Evolutionary conservation across 2,329 filamentous ascomycete species (phyloP).

Genomic region (Arachnopeziza araneosa): DNA sequence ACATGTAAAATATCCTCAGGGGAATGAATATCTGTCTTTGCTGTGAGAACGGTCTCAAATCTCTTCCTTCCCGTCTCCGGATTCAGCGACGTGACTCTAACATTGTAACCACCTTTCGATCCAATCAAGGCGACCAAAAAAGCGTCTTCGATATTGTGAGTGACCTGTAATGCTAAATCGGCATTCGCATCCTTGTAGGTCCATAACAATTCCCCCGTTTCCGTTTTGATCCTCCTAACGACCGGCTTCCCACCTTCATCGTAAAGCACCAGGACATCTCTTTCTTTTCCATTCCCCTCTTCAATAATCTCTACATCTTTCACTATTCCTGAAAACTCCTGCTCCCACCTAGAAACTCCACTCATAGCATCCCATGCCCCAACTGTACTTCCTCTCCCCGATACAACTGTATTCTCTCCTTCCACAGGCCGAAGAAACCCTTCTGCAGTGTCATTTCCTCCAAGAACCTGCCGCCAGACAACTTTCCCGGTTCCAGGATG

Average conservation of each 20-base stretch:
- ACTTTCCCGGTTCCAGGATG: constrained; percentile 81
- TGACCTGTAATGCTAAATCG: constrained; percentile 67
- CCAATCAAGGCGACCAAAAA: constrained; percentile 75
- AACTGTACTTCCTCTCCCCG: constrained; percentile 64
- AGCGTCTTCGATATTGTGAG: constrained; percentile 63
- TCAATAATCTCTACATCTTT: constrained; percentile 73
- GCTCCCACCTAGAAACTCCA: constrained; percentile 73
- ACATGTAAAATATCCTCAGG: constrained; percentile 65
- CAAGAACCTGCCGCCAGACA: constrained; percentile 80
- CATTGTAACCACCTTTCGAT: constrained; percentile 62
- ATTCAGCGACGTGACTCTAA: constrained; percentile 72
- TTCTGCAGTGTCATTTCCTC: constrained; percentile 29
- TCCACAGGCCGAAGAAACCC: constrained; percentile 64
- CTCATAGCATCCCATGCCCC: constrained; percentile 79
- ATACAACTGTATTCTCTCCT: constrained; percentile 70
- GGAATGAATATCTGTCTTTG: constrained; percentile 66
- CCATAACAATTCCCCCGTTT: constrained; percentile 72
- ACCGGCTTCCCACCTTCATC: constrained; percentile 49
- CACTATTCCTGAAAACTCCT: constrained; percentile 51
- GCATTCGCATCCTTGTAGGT: constrained; percentile 64
- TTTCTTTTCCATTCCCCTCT: constrained; percentile 42
- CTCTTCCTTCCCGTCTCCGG: constrained; percentile 64
- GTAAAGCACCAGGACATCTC: constrained; percentile 68
- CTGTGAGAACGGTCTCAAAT: constrained; percentile 65
- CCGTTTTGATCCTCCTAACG: constrained; percentile 67